phyloP scores from a whole-genome alignment of 495 filamentous ascomycete species.

The Entonaema liquescens region DNA sequence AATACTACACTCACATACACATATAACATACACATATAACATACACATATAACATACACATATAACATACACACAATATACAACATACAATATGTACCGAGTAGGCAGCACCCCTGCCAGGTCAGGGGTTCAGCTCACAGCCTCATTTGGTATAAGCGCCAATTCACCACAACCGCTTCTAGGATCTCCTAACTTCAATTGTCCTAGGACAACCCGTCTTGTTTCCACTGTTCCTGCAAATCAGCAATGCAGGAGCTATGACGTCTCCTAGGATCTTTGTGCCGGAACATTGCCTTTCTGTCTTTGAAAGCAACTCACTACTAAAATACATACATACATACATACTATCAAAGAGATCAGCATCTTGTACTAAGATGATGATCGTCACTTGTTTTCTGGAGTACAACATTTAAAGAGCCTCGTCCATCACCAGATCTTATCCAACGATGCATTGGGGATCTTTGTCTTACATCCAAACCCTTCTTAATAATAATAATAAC shows the following conservation, averaged over 20 bases:
- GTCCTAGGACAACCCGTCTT: slow-evolving; percentile 17
- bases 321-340: neutral
- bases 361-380: slow-evolving; percentile 35
- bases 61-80: neutral
- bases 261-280: slow-evolving; percentile 35
- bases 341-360: slow-evolving; percentile 18
- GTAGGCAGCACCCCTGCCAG: neutral
- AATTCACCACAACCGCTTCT: slow-evolving; percentile 29
- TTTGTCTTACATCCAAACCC: neutral
- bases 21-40: neutral
- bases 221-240: slow-evolving; percentile 32
- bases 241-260: slow-evolving; percentile 31
- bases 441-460: slow-evolving; percentile 17
- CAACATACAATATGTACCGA: neutral
- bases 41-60: neutral
- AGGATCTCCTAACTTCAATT: slow-evolving; percentile 25
- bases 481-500: slow-evolving; percentile 18
- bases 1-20: neutral
- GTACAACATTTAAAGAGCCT: slow-evolving; percentile 12
- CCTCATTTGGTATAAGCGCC: slow-evolving; percentile 36
- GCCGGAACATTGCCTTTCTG: slow-evolving; percentile 26
- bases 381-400: slow-evolving; percentile 35
- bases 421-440: slow-evolving; percentile 3
- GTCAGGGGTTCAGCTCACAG: slow-evolving; percentile 37
- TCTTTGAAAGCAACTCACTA: slow-evolving; percentile 21